These are phyloP conservation scores for Ophioceras dolichostomum DNA, from an alignment of 2,329 filamentous ascomycete species.

Conservation along the genomic window DNA sequence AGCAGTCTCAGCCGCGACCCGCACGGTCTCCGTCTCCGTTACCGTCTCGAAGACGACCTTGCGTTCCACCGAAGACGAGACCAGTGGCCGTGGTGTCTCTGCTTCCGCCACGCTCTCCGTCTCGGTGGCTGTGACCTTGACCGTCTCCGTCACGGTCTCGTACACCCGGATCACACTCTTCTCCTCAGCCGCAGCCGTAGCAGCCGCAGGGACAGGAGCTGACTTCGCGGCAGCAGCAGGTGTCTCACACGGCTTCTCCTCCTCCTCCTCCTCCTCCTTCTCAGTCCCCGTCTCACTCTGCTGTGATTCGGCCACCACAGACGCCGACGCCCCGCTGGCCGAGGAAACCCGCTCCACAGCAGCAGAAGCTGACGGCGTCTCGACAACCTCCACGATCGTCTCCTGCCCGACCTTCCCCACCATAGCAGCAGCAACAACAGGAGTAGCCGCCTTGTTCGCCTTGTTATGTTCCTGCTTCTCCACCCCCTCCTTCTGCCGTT, in stretches of 20 bases:
- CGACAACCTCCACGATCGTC: background rate
- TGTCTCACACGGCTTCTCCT: no score
- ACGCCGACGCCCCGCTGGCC: background rate
- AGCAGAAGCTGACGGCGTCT: background rate
- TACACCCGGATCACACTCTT: conserved; percentile 11
- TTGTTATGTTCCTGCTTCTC: no score
- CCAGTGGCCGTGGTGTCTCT: no score
- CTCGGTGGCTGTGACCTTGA: conserved; percentile 8
- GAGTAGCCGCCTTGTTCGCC: no score
- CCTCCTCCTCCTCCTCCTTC: background rate
- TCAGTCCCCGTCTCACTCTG: background rate
- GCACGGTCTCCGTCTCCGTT: conserved; percentile 10
- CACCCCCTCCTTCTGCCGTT: conserved; percentile 5
- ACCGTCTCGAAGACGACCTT: conserved; percentile 3
- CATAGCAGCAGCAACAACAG: conserved; percentile 1
- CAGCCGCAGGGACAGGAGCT: conserved; percentile 2
- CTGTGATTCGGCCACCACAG: background rate
- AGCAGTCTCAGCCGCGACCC: conserved; percentile 10
- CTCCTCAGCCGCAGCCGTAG: conserved; percentile 5
- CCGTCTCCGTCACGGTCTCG: conserved; percentile 10
- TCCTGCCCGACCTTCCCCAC: background rate
- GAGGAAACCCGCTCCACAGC: background rate
- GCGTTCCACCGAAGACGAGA: conserved; percentile 12
- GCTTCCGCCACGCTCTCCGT: background rate
- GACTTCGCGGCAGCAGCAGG: conserved; percentile 2